Evolutionary conservation across 163 green algal genomes (phyloP).

Genomic region (Trebouxiophyceae sp.): DNA sequence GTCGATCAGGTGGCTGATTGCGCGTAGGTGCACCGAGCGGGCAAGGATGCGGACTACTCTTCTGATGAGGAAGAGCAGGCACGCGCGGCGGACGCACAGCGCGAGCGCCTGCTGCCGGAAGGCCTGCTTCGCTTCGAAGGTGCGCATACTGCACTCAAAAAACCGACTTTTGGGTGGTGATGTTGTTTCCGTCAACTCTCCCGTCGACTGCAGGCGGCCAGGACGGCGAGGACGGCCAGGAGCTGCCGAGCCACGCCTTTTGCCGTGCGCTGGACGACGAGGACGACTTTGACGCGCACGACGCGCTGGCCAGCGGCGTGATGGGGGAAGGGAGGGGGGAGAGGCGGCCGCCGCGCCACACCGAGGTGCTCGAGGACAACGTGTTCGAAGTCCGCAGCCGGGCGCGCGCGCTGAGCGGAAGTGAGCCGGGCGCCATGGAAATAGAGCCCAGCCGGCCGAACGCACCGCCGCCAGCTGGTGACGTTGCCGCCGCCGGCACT

Average conservation of each 20-base stretch:
- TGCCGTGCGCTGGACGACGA: background rate
- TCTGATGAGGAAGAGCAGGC: background rate
- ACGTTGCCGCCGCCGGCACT: too few relatives aligned
- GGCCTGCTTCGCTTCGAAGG: background rate
- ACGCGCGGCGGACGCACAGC: too few relatives aligned
- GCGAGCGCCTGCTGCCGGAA: background rate
- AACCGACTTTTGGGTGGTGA: background rate
- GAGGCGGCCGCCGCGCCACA: too few relatives aligned
- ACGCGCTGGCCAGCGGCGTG: background rate
- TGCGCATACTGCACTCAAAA: background rate
- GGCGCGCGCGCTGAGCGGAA: too few relatives aligned
- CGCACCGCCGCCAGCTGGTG: too few relatives aligned
- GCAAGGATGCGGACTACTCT: background rate
- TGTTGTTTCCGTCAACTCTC: background rate
- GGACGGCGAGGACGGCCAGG: background rate
- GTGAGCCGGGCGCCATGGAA: too few relatives aligned
- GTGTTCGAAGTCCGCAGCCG: too few relatives aligned
- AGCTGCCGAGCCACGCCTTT: background rate
- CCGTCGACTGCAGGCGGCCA: background rate
- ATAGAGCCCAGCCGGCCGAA: too few relatives aligned
- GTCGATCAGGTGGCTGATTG: too few relatives aligned
- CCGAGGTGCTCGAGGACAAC: too few relatives aligned
- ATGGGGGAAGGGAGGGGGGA: too few relatives aligned
- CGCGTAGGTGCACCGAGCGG: background rate
- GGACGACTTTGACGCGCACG: background rate